Conservation (phyloP, 768 basidiomycete species). For the Trametes gibbosa region DNA sequence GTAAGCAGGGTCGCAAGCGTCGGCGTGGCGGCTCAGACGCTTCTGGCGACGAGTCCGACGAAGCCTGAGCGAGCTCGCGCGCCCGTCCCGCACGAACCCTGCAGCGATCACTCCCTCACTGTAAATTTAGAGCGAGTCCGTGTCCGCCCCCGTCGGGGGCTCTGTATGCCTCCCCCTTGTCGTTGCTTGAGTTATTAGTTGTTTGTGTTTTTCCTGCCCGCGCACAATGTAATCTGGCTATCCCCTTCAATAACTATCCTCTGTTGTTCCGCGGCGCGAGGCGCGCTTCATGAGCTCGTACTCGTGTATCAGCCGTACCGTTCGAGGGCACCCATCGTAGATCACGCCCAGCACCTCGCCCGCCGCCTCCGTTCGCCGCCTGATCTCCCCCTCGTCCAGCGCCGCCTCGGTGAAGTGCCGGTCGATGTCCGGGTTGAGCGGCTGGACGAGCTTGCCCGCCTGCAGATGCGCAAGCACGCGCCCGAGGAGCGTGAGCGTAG, state of each 20-base stretch:
- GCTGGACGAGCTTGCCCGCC: conserved; percentile 47
- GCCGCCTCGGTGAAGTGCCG: conserved; percentile 19
- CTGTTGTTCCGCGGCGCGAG: conserved; percentile 1
- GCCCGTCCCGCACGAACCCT: not conserved
- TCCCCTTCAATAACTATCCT: conserved; percentile 10
- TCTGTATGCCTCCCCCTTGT: conserved; percentile 11
- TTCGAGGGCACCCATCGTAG: conserved; percentile 48
- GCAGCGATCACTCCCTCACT: conserved; percentile 3
- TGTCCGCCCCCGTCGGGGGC: not conserved
- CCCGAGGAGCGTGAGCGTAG: conserved; percentile 47
- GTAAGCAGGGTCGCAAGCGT: conserved; percentile 55
- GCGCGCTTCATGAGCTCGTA: conserved; percentile 23
- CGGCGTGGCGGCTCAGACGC: conserved; percentile 61
- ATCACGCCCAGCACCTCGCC: conserved; percentile 44
- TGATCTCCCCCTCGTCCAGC: conserved; percentile 25
- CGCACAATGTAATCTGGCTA: conserved; percentile 17
- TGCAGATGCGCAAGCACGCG: conserved; percentile 46
- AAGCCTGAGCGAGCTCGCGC: conserved; percentile 28
- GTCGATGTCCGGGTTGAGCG: conserved; percentile 34
- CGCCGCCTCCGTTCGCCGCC: conserved; percentile 33
- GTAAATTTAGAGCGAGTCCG: conserved; percentile 18
- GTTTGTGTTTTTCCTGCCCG: not conserved
- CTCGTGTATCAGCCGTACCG: conserved; percentile 31
- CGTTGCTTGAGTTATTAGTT: conserved; percentile 19
- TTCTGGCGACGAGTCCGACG: conserved; percentile 71